Evolutionary conservation across 2,329 filamentous ascomycete species (phyloP), one percentile per base, ranked within the genome.

Genomic region (Raffaelea ambrosiae): DNA sequence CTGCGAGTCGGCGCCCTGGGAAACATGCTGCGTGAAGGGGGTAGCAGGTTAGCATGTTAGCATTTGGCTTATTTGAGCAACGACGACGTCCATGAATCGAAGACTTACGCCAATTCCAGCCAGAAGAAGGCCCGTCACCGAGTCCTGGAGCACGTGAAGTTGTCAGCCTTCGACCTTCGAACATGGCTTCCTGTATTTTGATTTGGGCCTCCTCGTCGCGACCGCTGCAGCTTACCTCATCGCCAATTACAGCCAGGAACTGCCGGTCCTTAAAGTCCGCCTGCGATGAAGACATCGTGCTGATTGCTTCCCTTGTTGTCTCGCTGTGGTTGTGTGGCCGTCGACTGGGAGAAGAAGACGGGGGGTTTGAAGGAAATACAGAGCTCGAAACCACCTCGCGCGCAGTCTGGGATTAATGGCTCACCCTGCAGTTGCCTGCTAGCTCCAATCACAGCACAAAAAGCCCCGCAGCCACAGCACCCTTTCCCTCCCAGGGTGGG

Each of bases 221-320:
- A 29, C 7, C 26, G 7, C 26, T 13, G 13, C 26, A 7, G 66
- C 54, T 63, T 23, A 88, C 93, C 81, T 98, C 93, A 67, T 98
- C 93, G 46, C 93, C 93, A 63, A 98, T 98, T 43, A 98, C 91
- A 55, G 93, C 93, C 50, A 98, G 81, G 64, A 98, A 95, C 70
- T 98, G 86, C 60, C 93, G 81, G 69, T 97, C 89, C 71, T 89
- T 84, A 66, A 74, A 84, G 56, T 81, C 77, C 54, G 74, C 70
- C 57, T 77, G 71, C 2, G 38, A 29, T n/a, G 47, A 23, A 14
- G 35, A 36, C 43, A 48, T 54, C 23, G 39, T 43, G 18, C 3
- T 3, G 5, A 29, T 20, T 26, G 13, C 22, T 21, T 5, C 18
- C n/a, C 13, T 7, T 22, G 42, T 22, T 31, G 42, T 23, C 29